Evolutionary conservation across 1,284 basidiomycete genomes (phyloP).

Genomic region (Hemileia vastatrix): DNA sequence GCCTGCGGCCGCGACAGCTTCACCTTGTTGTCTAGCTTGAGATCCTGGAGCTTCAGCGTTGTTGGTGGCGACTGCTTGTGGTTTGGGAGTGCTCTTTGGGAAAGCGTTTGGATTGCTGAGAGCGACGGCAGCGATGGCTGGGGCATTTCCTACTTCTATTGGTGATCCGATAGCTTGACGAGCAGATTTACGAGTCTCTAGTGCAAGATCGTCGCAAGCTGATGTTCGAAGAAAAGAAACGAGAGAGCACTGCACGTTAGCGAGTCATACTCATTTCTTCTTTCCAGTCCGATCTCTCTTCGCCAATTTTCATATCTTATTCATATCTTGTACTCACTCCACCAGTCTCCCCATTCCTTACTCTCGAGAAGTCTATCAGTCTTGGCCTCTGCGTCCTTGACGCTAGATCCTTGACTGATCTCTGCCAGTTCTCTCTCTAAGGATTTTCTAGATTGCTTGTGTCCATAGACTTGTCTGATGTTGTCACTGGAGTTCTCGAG

Average conservation of each 20-base stretch:
- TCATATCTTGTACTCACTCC: background rate
- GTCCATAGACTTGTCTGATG: conserved; percentile 36
- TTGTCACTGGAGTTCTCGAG: conserved; percentile 32
- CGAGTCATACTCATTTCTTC: too few species aligned
- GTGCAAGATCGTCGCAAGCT: background rate
- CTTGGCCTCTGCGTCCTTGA: conserved; percentile 24
- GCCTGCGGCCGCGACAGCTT: background rate
- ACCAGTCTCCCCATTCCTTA: conserved; percentile 21
- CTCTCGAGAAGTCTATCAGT: conserved; percentile 15
- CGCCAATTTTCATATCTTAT: too few species aligned
- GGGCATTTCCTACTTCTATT: background rate
- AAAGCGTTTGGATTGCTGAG: background rate
- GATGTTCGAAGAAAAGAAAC: background rate
- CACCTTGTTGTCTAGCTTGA: background rate
- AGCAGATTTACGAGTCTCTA: background rate
- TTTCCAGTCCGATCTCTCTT: too few species aligned
- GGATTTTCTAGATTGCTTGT: conserved; percentile 27
- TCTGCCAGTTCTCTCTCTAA: conserved; percentile 35
- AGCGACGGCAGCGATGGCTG: background rate
- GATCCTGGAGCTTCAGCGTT: background rate
- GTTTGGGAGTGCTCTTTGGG: background rate
- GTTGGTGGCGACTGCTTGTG: background rate
- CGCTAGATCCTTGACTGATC: conserved; percentile 26
- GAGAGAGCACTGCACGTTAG: background rate
- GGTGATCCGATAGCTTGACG: background rate